Evolutionary conservation across 2,329 filamentous ascomycete genomes (phyloP), one percentile per base, ranked within the genome.

Genomic region (Colletotrichum sp.): DNA sequence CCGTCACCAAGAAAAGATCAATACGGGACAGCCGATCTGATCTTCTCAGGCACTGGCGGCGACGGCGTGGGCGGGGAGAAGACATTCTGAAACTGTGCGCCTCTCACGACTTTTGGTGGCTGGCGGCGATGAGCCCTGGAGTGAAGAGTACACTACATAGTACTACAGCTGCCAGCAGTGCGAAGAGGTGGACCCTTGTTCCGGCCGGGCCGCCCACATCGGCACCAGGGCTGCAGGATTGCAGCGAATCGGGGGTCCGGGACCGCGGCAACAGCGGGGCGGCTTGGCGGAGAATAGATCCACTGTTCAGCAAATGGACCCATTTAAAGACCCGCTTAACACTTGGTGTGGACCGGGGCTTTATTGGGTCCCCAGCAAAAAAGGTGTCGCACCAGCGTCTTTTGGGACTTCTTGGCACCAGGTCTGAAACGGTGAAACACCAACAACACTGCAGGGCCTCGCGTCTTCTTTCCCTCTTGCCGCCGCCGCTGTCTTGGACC

Each of bases 1-100:
- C 72, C 73, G 70, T 76, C 44, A 52, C 73, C 34, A 68, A 76
- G 69, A 76, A 76, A 76, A 69, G 70, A 49, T 52, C 69, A 76
- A 52, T 21, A 28, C 49, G 64, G 68, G 26, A 68, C 39, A 26
- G 34, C 34, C 64, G 64, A 73, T 73, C 44, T 57, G 64, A 64
- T 63, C 57, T 68, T 30, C 49, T 18, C 69, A 73, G 64, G 32
- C 57, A 59, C 34, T 60, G 57, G 60, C 68, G 49, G 68, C 72
- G 34, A 59, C 49, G 67, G 71, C 66, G 44, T 16, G 21, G 65
- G 71, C 59, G 68, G 68, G 55, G 62, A 59, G 57, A 63, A 21
- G 63, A 15, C 44, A 59, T 26, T 65, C 64, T 76, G 73, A 76
- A 73, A 76, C 73, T 49, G 34, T 36, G 26, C 57, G 57, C 34